These are phyloP conservation scores for Cordyceps tenuipes DNA, from an alignment of 2,329 filamentous ascomycete genomes.

Conservation along the genomic window DNA sequence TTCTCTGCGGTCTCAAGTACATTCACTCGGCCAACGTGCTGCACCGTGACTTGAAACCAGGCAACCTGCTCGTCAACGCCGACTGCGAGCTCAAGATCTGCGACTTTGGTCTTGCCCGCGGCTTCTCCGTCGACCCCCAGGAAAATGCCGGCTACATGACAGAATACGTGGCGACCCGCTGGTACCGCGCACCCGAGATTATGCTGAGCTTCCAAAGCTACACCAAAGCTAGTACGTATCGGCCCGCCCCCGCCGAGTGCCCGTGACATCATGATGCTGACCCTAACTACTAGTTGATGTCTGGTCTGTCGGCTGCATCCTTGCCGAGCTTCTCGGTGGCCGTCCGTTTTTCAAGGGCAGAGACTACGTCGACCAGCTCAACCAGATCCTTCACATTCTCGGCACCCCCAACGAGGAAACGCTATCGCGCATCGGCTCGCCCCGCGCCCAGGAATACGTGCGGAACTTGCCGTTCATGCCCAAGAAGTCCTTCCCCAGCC, in stretches of 20 bases:
- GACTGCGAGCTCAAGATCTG: constrained; percentile 99
- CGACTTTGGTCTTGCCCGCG: constrained; percentile 92
- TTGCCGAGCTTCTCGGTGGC: constrained; percentile 90
- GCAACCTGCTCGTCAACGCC: constrained; percentile 94
- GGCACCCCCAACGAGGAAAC: constrained; percentile 96
- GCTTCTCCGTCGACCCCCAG: constrained; percentile 93
- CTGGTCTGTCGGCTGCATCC: constrained; percentile 97
- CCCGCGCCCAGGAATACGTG: constrained; percentile 95
- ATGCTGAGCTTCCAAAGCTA: constrained; percentile 99
- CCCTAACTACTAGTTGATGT: constrained; percentile 65
- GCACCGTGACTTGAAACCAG: constrained; percentile 93
- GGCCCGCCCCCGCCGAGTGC: too few species aligned
- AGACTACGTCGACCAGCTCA: constrained; percentile 98
- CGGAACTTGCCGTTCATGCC: constrained; percentile 92
- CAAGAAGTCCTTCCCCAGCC: constrained; percentile 78
- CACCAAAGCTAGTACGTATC: constrained; percentile 92
- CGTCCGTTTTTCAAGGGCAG: constrained; percentile 98
- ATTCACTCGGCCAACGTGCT: constrained; percentile 98
- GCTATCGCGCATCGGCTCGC: constrained; percentile 84
- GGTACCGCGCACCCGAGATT: constrained; percentile 92
- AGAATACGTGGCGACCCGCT: constrained; percentile 95
- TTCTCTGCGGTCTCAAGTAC: constrained; percentile 96
- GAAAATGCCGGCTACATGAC: constrained; percentile 99
- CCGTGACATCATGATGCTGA: not conserved
- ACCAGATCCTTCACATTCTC: constrained; percentile 97